Base-by-base conservation (phyloP, 1,139 yeast genomes). In the Candida dubliniensis region DNA sequence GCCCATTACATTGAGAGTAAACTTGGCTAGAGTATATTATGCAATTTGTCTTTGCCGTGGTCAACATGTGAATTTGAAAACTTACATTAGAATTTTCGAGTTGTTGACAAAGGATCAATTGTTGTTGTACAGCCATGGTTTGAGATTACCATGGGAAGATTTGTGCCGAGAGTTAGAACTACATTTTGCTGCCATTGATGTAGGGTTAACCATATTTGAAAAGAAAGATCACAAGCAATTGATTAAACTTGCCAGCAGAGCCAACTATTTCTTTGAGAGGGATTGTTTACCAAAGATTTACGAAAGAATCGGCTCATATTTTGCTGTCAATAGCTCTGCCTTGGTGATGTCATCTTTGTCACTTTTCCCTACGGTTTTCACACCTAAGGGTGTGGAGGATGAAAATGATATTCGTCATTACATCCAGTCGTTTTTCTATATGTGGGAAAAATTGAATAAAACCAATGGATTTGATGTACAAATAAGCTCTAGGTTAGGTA, bases 31-130 rank as follows among this genome's bases (percentile, higher is more conserved):
- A 46, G 87, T 89, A 1, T 91, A 82, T 58, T 91, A 82, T 58
- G 79, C 88, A 11, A 71, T 93, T 30, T 76, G 90, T 34, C 67
- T 90, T 31, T 79, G 87, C 1, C 80, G 93, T 36, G 93, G 95
- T 7, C 96, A 90, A 55, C 77, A 76, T 35, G 62, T 84, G 29
- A 79, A 82, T 46, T 63, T 85, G 43, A 77, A 75, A 40, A 71
- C 83, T 44, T 87, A 85, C 60, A 79, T 81, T n/a, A 79, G 77
- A 42, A 76, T 86, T 51, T 84, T 89, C 50, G 79, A 78, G 45
- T 58, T 73, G 10, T 70, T 93, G 42, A 75, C 80, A 3, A 77
- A 77, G 46, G 81, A 80, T 50, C 67, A 70, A 31, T 65, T 61
- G 7, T 59, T 74, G 14, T 59, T 84, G 40, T 67, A 67, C 38